A percentile compares a stretch with the other conserved stretches of the same genome.
Conservation (phyloP, 805 yeast genomes). For the Kluyveromyces aestuarii region DNA sequence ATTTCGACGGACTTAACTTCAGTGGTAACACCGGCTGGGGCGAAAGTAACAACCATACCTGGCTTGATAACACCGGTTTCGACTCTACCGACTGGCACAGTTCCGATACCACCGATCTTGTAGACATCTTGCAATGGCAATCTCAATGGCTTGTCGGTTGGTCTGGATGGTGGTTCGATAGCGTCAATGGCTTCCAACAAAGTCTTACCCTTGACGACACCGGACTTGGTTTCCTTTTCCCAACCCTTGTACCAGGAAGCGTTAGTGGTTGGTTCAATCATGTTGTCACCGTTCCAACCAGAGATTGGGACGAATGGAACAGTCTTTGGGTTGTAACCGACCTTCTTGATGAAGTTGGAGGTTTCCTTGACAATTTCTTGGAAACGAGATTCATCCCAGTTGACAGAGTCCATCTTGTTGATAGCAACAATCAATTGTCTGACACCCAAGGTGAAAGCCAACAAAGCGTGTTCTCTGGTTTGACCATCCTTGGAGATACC, state of each 20-base stretch:
- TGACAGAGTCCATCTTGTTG: slow-evolving; percentile 93
- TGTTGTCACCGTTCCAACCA: slow-evolving; percentile 91
- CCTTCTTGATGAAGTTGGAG: slow-evolving; percentile 73
- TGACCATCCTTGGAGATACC: slow-evolving; percentile 93
- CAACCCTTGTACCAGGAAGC: slow-evolving; percentile 87
- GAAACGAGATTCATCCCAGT: slow-evolving; percentile 77
- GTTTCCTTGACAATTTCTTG: slow-evolving; percentile 71
- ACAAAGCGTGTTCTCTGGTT: slow-evolving; percentile 90
- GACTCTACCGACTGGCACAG: slow-evolving; percentile 91
- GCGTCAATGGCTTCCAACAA: slow-evolving; percentile 79
- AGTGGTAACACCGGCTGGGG: slow-evolving; percentile 87
- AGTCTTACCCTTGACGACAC: slow-evolving; percentile 68
- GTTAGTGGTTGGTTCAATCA: slow-evolving; percentile 76
- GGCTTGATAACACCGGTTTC: slow-evolving; percentile 89
- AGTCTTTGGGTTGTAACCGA: slow-evolving; percentile 75
- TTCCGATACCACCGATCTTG: slow-evolving; percentile 89
- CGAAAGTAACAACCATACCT: slow-evolving; percentile 83
- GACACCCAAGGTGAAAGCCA: slow-evolving; percentile 86
- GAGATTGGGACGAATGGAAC: slow-evolving; percentile 86
- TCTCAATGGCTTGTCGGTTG: slow-evolving; percentile 80
- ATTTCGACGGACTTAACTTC: slow-evolving; percentile 84
- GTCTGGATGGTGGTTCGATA: slow-evolving; percentile 72
- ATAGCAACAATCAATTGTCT: slow-evolving; percentile 80
- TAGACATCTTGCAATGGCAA: slow-evolving; percentile 85
- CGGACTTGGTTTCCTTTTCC: slow-evolving; percentile 69